A percentile compares a stretch with the other conserved stretches of the same genome.
Conservation (phyloP, 2,329 filamentous ascomycete species). For the Ophiosphaerella herpotricha region DNA sequence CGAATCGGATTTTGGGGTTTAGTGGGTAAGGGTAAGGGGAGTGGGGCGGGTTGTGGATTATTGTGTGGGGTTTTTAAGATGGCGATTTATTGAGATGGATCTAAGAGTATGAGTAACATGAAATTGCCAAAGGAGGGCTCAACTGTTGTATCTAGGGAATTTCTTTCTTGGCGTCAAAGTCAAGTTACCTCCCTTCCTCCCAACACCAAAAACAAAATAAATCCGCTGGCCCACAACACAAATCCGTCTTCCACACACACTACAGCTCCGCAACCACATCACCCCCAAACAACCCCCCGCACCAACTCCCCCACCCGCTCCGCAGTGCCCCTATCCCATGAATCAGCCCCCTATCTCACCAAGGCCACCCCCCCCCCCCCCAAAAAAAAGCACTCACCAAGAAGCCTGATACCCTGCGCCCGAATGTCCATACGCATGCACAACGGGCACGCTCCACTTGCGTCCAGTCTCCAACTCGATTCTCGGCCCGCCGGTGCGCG, state of each 20-base stretch:
- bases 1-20: constrained; percentile 62
- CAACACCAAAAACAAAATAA: no score
- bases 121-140: no score
- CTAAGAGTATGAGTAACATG: no score
- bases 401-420: constrained; percentile 72
- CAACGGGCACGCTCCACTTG: constrained; percentile 57
- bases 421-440: constrained; percentile 81
- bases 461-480: constrained; percentile 68
- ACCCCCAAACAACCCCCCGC: constrained; percentile 25
- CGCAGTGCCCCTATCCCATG: constrained; percentile 45
- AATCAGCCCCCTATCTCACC: background rate
- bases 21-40: constrained; percentile 20
- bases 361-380: no score
- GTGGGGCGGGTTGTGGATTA: no score
- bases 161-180: no score
- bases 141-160: no score
- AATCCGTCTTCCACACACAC: no score
- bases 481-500: constrained; percentile 72
- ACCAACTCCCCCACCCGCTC: constrained; percentile 49
- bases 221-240: no score
- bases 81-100: background rate
- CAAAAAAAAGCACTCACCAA: constrained; percentile 30
- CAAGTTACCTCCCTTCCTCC: no score
- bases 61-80: background rate
- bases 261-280: no score